These are phyloP conservation scores for Torulaspora microellipsoides DNA, from an alignment of 805 yeast species.

Conservation along the genomic window DNA sequence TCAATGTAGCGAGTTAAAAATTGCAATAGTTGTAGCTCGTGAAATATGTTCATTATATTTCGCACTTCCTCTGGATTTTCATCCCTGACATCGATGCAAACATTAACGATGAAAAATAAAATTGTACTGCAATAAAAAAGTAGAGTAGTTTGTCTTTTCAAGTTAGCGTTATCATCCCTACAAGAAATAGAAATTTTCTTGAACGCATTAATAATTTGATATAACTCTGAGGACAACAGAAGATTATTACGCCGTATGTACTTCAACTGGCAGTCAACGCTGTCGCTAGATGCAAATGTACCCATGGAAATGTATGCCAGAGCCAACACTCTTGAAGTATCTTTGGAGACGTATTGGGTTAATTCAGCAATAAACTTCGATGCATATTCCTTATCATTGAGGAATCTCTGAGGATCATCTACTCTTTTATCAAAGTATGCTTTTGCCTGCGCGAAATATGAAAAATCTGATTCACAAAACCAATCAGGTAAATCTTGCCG, in stretches of 20 bases:
- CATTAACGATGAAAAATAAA: slow-evolving; percentile 20
- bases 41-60: slow-evolving; percentile 12
- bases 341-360: slow-evolving; percentile 2
- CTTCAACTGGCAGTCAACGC: slow-evolving; percentile 16
- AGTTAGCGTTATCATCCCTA: slow-evolving; percentile 20
- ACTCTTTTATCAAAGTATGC: slow-evolving; percentile 15
- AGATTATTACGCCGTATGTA: slow-evolving; percentile 23
- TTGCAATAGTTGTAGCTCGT: slow-evolving; percentile 38
- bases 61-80: slow-evolving; percentile 1
- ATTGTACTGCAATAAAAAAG: slow-evolving; percentile 28
- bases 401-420: slow-evolving; percentile 10
- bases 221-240: slow-evolving; percentile 14
- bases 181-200: slow-evolving; percentile 23
- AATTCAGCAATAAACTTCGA: slow-evolving; percentile 1
- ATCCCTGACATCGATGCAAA: slow-evolving; percentile 22
- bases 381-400: slow-evolving; percentile 20
- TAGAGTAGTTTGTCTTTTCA: slow-evolving; percentile 18
- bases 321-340: slow-evolving; percentile 15
- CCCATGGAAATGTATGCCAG: slow-evolving; percentile 30
- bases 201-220: slow-evolving; percentile 17
- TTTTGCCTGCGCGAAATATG: slow-evolving; percentile 13
- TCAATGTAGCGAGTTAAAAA: slow-evolving; percentile 50
- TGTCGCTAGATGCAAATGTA: slow-evolving; percentile 10
- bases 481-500: slow-evolving; percentile 44
- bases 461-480: slow-evolving; percentile 38